Conservation (phyloP, 2,329 filamentous ascomycete species). For the Pestalotiopsis sp. region DNA sequence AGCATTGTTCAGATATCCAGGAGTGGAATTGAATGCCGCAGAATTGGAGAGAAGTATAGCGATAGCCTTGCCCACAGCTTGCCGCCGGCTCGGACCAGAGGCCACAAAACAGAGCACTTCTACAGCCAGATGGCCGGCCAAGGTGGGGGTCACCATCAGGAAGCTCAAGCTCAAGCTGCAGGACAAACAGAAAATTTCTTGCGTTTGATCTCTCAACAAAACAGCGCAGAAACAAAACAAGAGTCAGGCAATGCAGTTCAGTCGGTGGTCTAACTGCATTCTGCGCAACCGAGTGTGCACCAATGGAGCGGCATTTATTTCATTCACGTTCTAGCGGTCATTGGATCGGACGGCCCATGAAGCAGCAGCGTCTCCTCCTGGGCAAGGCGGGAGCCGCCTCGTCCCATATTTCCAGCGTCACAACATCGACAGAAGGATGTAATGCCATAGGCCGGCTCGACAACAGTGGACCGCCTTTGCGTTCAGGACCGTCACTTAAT, state of each 20-base stretch:
- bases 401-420: constrained; percentile 2
- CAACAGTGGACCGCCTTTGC: neutral
- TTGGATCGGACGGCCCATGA: neutral
- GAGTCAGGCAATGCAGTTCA: neutral
- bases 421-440: neutral
- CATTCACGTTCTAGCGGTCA: neutral
- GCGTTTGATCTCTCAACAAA: neutral
- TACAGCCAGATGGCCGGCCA: neutral
- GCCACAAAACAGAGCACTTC: neutral
- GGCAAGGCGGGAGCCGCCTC: constrained; percentile 3
- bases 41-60: neutral
- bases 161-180: neutral
- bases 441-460: constrained; percentile 2
- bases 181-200: neutral
- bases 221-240: neutral
- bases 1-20: neutral
- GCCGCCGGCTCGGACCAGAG: neutral
- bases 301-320: constrained; percentile 6
- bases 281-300: neutral
- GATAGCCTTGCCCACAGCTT: neutral
- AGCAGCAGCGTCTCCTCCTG: neutral
- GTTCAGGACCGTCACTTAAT: neutral
- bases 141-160: neutral
- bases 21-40: neutral
- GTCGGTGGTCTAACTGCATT: neutral